Evolutionary conservation across 2,329 filamentous ascomycete genomes (phyloP).

Genomic region (Gaeumannomyces sp.): DNA sequence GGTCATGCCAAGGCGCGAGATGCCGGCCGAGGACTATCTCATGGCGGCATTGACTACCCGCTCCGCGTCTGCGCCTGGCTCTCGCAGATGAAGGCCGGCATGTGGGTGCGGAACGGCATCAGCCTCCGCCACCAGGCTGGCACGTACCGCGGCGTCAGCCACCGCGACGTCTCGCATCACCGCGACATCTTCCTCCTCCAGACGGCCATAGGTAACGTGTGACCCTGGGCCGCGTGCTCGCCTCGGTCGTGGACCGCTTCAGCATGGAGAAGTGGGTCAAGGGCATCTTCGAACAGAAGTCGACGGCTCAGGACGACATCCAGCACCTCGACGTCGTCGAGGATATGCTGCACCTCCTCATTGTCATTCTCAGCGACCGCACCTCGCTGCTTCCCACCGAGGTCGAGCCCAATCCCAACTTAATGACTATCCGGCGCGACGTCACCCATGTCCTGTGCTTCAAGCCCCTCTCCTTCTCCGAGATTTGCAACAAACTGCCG

Average conservation of each 20-base stretch:
- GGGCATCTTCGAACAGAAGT: conserved; percentile 68
- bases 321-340: conserved; percentile 92
- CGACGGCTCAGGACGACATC: conserved; percentile 71
- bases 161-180: conserved; percentile 88
- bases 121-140: conserved; percentile 92
- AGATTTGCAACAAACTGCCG: conserved; percentile 77
- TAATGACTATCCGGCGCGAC: conserved; percentile 74
- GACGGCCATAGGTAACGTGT: conserved; percentile 80
- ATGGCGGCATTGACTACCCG: conserved; percentile 90
- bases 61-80: conserved; percentile 92
- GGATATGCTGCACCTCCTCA: conserved; percentile 89
- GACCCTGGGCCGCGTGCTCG: conserved; percentile 76
- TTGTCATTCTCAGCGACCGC: conserved; percentile 84
- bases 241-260: conserved; percentile 86
- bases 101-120: conserved; percentile 98
- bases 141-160: conserved; percentile 82
- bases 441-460: conserved; percentile 93
- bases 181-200: conserved; percentile 92
- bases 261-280: conserved; percentile 83
- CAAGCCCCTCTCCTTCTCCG: conserved; percentile 91
- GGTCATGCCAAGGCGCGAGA: conserved; percentile 49
- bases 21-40: conserved; percentile 68
- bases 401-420: conserved; percentile 57
- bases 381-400: conserved; percentile 63
- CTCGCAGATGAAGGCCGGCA: conserved; percentile 94